A percentile compares a stretch with the other conserved stretches of the same genome.
phyloP scores from a whole-genome alignment of 176 grass and related monocot genomes.

The Carex scoparia region DNA sequence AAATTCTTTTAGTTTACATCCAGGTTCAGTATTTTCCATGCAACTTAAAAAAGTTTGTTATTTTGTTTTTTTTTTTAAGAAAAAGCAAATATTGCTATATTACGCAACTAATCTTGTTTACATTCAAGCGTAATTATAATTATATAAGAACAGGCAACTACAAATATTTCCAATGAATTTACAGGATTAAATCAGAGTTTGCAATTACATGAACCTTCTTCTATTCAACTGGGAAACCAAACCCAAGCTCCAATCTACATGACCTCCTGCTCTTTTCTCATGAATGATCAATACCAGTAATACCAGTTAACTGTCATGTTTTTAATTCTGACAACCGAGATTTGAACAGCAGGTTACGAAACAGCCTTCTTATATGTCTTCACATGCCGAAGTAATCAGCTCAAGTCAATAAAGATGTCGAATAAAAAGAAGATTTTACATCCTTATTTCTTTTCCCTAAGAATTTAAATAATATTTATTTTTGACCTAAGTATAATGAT shows the following conservation, averaged over 20 bases:
- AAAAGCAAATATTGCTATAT: too few species aligned
- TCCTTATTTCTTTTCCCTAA: not conserved
- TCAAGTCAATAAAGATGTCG: not conserved
- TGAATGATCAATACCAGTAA: not conserved
- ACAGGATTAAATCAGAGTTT: not conserved
- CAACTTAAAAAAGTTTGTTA: too few species aligned
- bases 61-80: too few species aligned
- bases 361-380: not conserved
- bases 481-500: not conserved
- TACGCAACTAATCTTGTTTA: too few species aligned
- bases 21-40: too few species aligned
- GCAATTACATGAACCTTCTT: slow-evolving; percentile 10
- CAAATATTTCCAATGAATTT: not conserved
- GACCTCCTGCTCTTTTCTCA: not conserved
- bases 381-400: not conserved
- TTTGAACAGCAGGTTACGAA: not conserved
- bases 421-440: not conserved
- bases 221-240: not conserved
- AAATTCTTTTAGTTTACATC: too few species aligned
- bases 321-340: not conserved
- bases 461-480: not conserved
- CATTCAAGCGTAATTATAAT: too few species aligned
- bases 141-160: not conserved
- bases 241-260: not conserved
- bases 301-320: not conserved